Conservation (phyloP, 441 rosid genomes). For the Adansonia grandidieri region DNA sequence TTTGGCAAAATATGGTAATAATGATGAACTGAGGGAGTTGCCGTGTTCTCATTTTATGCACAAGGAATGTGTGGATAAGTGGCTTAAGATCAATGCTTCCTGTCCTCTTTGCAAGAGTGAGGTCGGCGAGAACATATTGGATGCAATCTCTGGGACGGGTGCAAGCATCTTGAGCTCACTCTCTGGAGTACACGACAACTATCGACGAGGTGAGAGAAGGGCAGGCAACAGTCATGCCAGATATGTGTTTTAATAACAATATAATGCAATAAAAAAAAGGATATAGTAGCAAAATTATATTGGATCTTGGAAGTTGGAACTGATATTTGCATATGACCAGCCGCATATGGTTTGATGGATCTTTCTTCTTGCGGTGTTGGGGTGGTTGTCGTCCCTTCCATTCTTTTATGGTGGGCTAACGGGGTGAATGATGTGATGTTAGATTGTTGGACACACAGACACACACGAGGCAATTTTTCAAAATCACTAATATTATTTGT, state of each 20-base stretch:
- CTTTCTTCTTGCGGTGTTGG: slow-evolving; percentile 22
- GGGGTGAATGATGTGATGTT: slow-evolving; percentile 11
- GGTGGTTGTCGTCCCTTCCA: slow-evolving; percentile 19
- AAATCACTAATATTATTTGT: neutral
- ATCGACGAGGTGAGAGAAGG: slow-evolving; percentile 44
- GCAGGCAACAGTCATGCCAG: slow-evolving; percentile 42
- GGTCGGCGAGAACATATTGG: slow-evolving; percentile 66
- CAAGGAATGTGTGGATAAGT: slow-evolving; percentile 94
- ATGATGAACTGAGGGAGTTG: slow-evolving; percentile 89
- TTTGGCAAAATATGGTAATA: slow-evolving; percentile 86
- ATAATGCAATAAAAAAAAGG: neutral
- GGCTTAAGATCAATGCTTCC: slow-evolving; percentile 90
- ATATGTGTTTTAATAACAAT: slow-evolving; percentile 35
- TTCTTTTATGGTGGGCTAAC: slow-evolving; percentile 20
- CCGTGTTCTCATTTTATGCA: slow-evolving; percentile 89
- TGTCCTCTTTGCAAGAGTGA: slow-evolving; percentile 97
- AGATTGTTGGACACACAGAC: no score
- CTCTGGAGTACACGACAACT: slow-evolving; percentile 42
- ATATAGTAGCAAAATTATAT: neutral
- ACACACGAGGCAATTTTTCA: no score
- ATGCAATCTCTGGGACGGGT: slow-evolving; percentile 41
- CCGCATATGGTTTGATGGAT: slow-evolving; percentile 24
- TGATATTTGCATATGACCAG: slow-evolving; percentile 12
- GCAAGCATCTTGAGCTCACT: slow-evolving; percentile 44
- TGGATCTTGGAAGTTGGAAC: neutral